phyloP scores from a whole-genome alignment of 345 rosid genomes.

The Gynandropsis gynandra region DNA sequence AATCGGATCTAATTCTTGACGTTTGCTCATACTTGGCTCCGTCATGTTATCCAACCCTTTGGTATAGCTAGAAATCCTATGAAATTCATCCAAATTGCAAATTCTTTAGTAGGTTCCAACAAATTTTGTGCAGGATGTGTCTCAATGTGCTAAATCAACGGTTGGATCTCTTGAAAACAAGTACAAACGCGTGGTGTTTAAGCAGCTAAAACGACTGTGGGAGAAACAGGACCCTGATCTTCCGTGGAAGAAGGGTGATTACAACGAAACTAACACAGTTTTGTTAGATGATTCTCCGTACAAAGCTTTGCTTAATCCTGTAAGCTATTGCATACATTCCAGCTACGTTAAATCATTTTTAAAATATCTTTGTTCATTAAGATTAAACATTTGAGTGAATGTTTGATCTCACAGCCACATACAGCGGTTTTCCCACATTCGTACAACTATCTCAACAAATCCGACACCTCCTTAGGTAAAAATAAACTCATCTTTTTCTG shows the following conservation, averaged over 20 bases:
- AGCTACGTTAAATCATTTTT: conserved; percentile 4
- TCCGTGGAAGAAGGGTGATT: conserved; percentile 60
- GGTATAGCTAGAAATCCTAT: not conserved
- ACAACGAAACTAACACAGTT: conserved; percentile 67
- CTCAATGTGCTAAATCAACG: conserved; percentile 50
- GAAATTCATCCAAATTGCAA: not conserved
- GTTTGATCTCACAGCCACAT: conserved; percentile 39
- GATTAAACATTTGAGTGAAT: not conserved
- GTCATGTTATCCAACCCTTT: conserved; percentile 1
- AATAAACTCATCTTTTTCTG: not conserved
- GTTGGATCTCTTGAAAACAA: conserved; percentile 56
- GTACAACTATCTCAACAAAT: conserved; percentile 37
- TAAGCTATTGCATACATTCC: conserved; percentile 30
- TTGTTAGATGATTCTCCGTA: conserved; percentile 87
- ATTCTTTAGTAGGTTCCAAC: not conserved
- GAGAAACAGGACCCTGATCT: conserved; percentile 49
- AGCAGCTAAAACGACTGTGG: conserved; percentile 71
- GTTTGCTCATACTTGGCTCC: not conserved
- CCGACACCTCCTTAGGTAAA: conserved; percentile 65
- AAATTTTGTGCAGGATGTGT: conserved; percentile 44
- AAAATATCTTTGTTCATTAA: not conserved
- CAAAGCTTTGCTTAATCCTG: conserved; percentile 92
- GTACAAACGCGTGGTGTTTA: conserved; percentile 63
- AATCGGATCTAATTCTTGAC: not conserved
- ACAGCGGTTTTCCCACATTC: conserved; percentile 74